These are phyloP conservation scores for Cystobasidium sp. DNA, from an alignment of 1,284 basidiomycete genomes.

Conservation along the genomic window DNA sequence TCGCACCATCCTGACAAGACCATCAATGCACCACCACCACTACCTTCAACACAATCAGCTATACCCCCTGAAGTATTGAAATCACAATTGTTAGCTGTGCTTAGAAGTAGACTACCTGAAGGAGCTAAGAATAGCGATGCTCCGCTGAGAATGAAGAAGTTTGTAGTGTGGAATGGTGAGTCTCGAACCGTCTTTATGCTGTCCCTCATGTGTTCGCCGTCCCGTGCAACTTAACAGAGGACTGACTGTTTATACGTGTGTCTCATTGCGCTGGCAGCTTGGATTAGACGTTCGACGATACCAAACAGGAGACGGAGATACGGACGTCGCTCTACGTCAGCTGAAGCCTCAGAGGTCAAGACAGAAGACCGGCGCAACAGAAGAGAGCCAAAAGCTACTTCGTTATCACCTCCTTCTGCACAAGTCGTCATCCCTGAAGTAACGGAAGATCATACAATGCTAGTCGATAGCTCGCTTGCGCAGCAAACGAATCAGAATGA, in stretches of 20 bases:
- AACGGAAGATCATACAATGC: too few species aligned
- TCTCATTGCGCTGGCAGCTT: background rate
- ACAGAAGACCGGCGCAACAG: too few species aligned
- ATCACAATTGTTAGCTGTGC: slow-evolving; percentile 34
- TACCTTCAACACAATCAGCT: background rate
- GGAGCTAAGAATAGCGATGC: slow-evolving; percentile 16
- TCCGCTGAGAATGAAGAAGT: slow-evolving; percentile 43
- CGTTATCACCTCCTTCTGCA: background rate
- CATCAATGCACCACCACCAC: background rate
- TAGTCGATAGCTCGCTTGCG: too few species aligned
- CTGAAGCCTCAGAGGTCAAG: background rate
- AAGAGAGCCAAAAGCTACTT: background rate
- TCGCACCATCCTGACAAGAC: background rate
- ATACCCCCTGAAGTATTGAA: slow-evolving; percentile 25
- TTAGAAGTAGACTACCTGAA: slow-evolving; percentile 21
- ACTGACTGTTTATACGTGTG: background rate
- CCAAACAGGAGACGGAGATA: background rate
- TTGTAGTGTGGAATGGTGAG: slow-evolving; percentile 43
- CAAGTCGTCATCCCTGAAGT: background rate
- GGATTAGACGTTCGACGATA: background rate
- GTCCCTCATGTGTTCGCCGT: too few species aligned
- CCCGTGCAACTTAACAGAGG: too few species aligned
- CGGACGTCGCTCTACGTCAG: slow-evolving; percentile 4
- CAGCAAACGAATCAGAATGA: too few species aligned
- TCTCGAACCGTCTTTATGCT: too few species aligned